Evolutionary conservation across 305 asterid species (phyloP), one percentile per base, ranked within the genome.

Genomic region (Rubia peregrina): DNA sequence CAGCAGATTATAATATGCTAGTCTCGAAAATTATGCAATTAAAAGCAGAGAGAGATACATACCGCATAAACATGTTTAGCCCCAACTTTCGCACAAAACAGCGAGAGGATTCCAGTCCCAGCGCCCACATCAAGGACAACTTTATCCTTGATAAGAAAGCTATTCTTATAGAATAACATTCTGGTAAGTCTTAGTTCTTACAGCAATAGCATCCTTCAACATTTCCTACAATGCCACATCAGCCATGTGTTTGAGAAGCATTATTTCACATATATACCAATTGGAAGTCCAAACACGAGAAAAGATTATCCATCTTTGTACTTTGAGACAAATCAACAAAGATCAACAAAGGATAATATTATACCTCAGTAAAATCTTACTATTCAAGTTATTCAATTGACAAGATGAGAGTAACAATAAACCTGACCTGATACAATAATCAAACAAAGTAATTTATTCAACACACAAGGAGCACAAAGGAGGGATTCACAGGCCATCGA

Each of bases 21-120:
- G 11, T 17, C 14, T 16, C 9, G 11, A 33, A 60, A 60, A 9
- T 60, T 60, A 9, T 60, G 64, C 43, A 26, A 61, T 6, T 14
- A 7, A 62, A 22, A 40, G 51, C 21, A 12, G 59, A 69, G 56
- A 4, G 63, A 61, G 57, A 55, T 5, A 33, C 65, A 65, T 80
- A 89, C 96, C 80, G 97, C 97, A 78, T 73, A 80, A 59, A 82
- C 86, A 80, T 82, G 86, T 59, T 91, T 91, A 53, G 97, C 99
- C 63, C 99, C 99, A 76, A 80, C 90, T 91, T 91, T 94, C 48
- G 99, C 99, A 76, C 99, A 94, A 76, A 94, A 94, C n/a, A 94
- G 98, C 10, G 99, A 94, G 69, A 94, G 92, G 42, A 94, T 94
- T 74, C 99, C 99, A 1, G 98, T 94, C 73, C 99, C 99, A 72